Base-by-base conservation (phyloP, 306 rosid genomes). In the Lathyrus oleraceus region DNA sequence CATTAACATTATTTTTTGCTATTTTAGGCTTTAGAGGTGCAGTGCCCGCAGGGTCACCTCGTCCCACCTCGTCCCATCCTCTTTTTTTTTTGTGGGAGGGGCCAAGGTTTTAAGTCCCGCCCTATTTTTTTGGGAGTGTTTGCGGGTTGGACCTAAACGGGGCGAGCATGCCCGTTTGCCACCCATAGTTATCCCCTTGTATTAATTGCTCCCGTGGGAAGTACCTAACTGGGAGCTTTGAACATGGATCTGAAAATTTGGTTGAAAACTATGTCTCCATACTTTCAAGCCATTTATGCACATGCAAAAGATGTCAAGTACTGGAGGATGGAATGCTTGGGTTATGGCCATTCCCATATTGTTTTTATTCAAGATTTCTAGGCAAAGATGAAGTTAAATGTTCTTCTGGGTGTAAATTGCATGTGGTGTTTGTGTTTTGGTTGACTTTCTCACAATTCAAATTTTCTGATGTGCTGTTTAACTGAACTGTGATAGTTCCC, bases 381-480 rank as follows among this genome's bases (percentile, higher is more conserved):
- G 10, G 15, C 36, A 71, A 59, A 11, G 11, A 13, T 35, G 8
- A 60, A 60, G 45, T 60, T 21, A 32, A 16, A 45, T 75, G 23
- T 10, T 16, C 66, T 43, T 56, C 40, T 6, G 36, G 45, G 48
- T 61, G 14, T 36, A 38, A 59, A 49, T 39, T 52, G 16, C 5
- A 39, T 54, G 65, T 62, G 42, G 32, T 65, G 6, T 64, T 40
- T 27, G 13, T 23, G 14, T 27, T 63, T 74, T 40, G 51, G n/a
- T 23, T 36, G 59, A 49, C 56, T 20, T 28, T 16, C 23, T 32
- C 25, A 40, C 1, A 25, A 6, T 23, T 1, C 8, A 23, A 30
- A 39, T 64, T 15, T 27, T 38, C 54, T 67, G 43, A 51, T 71
- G 49, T 61, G 21, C 61, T 32, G 52, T 23, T 73, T 62, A 28